phyloP scores from a whole-genome alignment of 495 filamentous ascomycete genomes.

The Chaetomium tenue region DNA sequence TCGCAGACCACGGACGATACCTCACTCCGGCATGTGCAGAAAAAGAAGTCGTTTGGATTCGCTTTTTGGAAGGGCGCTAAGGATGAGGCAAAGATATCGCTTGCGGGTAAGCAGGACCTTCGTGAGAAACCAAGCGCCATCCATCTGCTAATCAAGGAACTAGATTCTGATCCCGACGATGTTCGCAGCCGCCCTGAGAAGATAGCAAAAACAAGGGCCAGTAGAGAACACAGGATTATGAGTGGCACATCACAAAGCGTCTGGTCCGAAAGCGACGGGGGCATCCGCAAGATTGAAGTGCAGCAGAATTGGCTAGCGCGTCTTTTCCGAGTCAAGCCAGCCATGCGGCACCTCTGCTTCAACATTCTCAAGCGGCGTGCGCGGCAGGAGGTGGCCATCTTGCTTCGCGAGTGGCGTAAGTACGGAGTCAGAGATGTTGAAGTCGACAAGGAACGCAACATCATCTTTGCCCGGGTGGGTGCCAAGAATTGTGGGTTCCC shows the following conservation, averaged over 20 bases:
- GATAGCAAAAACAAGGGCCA: slow-evolving; percentile 2
- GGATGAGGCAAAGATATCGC: slow-evolving; percentile 38
- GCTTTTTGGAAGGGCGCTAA: slow-evolving; percentile 48
- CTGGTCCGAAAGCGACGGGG: slow-evolving; percentile 29
- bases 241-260: slow-evolving; percentile 14
- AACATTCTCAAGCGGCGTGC: slow-evolving; percentile 63
- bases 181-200: slow-evolving; percentile 13
- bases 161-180: slow-evolving; percentile 24
- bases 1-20: slow-evolving; percentile 5
- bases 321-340: slow-evolving; percentile 86
- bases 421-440: slow-evolving; percentile 75
- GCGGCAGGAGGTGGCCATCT: slow-evolving; percentile 67
- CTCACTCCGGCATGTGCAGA: slow-evolving; percentile 17
- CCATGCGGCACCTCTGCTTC: slow-evolving; percentile 69
- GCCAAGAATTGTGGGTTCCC: slow-evolving; percentile 68
- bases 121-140: neutral
- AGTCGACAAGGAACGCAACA: slow-evolving; percentile 68
- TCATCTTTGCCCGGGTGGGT: slow-evolving; percentile 73
- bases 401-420: slow-evolving; percentile 74
- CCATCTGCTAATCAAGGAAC: neutral
- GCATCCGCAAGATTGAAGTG: slow-evolving; percentile 51
- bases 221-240: slow-evolving; percentile 14
- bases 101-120: slow-evolving; percentile 35
- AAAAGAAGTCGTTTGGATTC: slow-evolving; percentile 51
- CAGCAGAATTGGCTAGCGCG: slow-evolving; percentile 81